Evolutionary conservation across 2,329 filamentous ascomycete genomes (phyloP).

Genomic region (Clarireedia hainanense): DNA sequence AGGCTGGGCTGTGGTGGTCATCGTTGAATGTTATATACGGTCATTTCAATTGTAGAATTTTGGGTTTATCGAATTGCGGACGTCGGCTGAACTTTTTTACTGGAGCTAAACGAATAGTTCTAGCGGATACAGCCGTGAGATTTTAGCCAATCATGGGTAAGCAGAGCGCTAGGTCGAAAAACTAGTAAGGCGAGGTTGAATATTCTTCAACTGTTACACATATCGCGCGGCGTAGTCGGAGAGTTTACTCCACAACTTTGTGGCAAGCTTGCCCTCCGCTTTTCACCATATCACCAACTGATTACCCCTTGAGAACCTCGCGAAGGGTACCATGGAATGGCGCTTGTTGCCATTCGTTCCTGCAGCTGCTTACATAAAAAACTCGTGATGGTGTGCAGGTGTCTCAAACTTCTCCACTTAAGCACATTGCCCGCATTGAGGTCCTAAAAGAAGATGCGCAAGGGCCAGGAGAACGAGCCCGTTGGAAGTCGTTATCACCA

Average conservation of each 20-base stretch:
- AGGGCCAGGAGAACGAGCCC: too few species aligned
- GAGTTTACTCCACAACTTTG: too few species aligned
- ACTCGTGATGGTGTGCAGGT: slow-evolving; percentile 2
- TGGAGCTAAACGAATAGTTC: neutral
- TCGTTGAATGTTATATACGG: slow-evolving; percentile 8
- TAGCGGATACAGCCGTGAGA: neutral
- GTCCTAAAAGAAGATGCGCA: neutral
- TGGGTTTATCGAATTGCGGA: neutral
- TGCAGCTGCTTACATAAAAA: neutral
- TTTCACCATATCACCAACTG: neutral
- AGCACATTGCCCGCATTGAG: neutral
- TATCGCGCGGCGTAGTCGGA: neutral
- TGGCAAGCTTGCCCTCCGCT: neutral
- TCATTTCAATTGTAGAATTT: neutral
- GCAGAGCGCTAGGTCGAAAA: neutral
- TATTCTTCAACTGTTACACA: neutral
- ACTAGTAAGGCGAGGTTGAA: neutral
- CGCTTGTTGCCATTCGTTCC: neutral
- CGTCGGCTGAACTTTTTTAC: slow-evolving; percentile 9
- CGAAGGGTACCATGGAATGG: neutral
- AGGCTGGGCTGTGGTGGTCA: slow-evolving; percentile 22
- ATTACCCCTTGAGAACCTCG: neutral
- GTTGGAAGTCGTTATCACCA: too few species aligned
- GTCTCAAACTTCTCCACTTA: slow-evolving; percentile 5
- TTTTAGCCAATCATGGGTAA: neutral